phyloP scores from a whole-genome alignment of 2,329 filamentous ascomycete species.

The Fusarium acutatum region DNA sequence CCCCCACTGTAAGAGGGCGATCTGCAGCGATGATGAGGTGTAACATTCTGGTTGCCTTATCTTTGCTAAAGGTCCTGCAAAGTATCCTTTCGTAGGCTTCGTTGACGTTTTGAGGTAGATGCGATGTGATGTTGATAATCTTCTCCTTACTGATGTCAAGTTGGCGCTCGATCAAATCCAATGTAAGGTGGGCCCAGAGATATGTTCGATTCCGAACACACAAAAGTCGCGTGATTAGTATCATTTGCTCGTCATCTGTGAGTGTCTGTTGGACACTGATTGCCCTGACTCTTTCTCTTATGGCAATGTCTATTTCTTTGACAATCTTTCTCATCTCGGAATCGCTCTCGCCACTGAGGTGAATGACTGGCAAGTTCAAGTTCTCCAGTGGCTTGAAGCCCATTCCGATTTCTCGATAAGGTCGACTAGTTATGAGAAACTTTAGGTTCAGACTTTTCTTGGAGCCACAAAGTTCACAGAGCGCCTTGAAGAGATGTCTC shows the following conservation, averaged over 20 bases:
- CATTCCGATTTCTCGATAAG: neutral
- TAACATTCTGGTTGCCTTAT: neutral
- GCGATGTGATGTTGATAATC: neutral
- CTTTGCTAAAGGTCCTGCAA: neutral
- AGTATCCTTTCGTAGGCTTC: neutral
- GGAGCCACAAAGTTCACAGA: neutral
- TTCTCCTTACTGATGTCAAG: neutral
- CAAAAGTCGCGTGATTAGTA: neutral
- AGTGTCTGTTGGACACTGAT: neutral
- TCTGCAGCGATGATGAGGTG: neutral
- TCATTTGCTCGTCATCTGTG: neutral
- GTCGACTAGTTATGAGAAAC: neutral
- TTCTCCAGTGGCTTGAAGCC: neutral
- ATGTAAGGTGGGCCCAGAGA: neutral
- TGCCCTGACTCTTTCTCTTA: neutral
- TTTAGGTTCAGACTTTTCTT: neutral
- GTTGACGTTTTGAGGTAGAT: neutral
- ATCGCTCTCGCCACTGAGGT: neutral
- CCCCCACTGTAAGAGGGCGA: neutral
- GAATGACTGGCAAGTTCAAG: neutral
- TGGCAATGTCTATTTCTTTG: neutral
- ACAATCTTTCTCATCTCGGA: neutral
- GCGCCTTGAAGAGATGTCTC: neutral
- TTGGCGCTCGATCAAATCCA: neutral
- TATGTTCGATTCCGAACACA: neutral